Evolutionary conservation across 148 eudicot genomes (phyloP).

Genomic region (Chenopodium quinoa): DNA sequence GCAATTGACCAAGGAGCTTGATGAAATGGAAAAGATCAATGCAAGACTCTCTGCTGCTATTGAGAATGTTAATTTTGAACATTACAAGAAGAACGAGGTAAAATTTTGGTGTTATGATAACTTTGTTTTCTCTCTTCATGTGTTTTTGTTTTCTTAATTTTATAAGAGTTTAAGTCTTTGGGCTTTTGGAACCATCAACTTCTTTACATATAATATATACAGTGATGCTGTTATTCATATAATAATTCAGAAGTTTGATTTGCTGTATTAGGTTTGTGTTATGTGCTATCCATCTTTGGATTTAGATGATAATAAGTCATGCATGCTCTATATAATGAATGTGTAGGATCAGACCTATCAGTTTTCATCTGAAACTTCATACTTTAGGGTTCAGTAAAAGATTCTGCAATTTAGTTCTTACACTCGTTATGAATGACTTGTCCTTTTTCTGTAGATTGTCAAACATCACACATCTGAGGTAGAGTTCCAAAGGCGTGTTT

Average conservation of each 20-base stretch:
- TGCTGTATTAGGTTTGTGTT: background rate
- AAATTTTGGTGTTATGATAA: background rate
- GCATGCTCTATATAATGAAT: too few species aligned
- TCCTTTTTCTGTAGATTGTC: constrained; percentile 48
- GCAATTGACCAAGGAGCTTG: constrained; percentile 68
- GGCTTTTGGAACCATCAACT: background rate
- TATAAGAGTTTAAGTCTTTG: background rate
- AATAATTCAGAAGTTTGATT: background rate
- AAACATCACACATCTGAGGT: constrained; percentile 85
- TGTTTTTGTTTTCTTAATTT: background rate
- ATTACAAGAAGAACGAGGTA: constrained; percentile 91
- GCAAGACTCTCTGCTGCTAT: constrained; percentile 82
- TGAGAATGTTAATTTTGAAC: constrained; percentile 87
- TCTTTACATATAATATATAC: background rate
- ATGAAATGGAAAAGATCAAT: constrained; percentile 84
- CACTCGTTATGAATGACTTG: background rate
- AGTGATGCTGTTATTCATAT: background rate
- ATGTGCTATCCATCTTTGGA: background rate
- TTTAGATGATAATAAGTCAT: too few species aligned
- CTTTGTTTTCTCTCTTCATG: background rate
- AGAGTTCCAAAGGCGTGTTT: constrained; percentile 81
- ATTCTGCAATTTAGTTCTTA: background rate
- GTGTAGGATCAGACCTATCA: too few species aligned
- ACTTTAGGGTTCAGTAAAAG: background rate
- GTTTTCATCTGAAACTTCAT: background rate